Base-by-base conservation (phyloP, 1,284 basidiomycete genomes). In the Boletus smithii region DNA sequence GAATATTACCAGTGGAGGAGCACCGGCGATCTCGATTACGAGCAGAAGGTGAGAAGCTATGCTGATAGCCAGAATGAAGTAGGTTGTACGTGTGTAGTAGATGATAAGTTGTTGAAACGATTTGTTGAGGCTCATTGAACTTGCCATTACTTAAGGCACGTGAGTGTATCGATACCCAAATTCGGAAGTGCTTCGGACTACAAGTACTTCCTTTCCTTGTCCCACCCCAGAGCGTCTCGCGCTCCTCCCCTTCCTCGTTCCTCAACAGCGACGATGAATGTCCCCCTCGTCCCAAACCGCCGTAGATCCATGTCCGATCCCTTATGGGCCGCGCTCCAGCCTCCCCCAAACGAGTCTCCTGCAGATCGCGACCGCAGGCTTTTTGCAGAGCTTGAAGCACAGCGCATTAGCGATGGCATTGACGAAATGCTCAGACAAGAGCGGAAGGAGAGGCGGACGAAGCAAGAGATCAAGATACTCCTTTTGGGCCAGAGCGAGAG, bases 401-500 rank as follows among this genome's bases (percentile, higher is more conserved):
- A 81, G 67, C 79, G 76, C 57, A 71, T 83, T 57, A 86, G 81
- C 71, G 83, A 89, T 59, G 70, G 73, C 29, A 91, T 91, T 57
- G 88, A 91, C 68, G 81, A 85, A 57, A 80, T 84, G 79, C 71
- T 91, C 58, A 75, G 75, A 49, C 72, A 76, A 50, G 83, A 87
- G 57, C 73, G 74, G 48, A 75, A 72, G 48, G 79, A 80, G 54
- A 71, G 77, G 69, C 80, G 76, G 63, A 67, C 69, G 44, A 80
- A 77, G 56, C 69, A 74, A 44, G 79, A 82, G 57, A 76, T 90
- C 63, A 85, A 84, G 62, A 78, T 91, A 39, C 72, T 91, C 43
- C 73, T 91, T 46, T 78, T 91, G 27, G 88, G 88, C 49, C 87
- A 90, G 73, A 87, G 84, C 56, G 87, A 89, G 73, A 85, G 82